Conservation (phyloP, 495 filamentous ascomycete species). For the Poronia punctata region DNA sequence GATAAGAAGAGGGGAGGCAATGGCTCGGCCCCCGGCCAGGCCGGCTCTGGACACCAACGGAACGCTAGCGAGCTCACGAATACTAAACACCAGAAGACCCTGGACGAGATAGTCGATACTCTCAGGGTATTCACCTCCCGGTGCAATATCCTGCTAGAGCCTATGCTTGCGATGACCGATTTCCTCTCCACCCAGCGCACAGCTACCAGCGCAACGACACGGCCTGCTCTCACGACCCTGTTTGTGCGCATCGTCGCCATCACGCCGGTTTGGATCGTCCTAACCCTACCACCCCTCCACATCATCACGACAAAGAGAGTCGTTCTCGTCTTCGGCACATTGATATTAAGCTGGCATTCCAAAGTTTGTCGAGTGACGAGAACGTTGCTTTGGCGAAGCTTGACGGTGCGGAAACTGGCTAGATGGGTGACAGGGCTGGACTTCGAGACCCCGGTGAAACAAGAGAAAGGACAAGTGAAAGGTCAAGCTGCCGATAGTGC, state of each 20-base stretch:
- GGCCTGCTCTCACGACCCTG: constrained; percentile 82
- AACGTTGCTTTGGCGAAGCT: constrained; percentile 85
- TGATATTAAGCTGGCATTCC: constrained; percentile 85
- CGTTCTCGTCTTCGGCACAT: constrained; percentile 68
- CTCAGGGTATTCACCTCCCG: constrained; percentile 79
- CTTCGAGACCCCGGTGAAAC: constrained; percentile 43
- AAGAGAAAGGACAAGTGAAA: constrained; percentile 20
- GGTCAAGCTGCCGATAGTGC: constrained; percentile 6
- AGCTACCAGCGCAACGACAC: constrained; percentile 83
- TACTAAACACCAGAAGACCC: constrained; percentile 67
- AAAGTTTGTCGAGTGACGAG: constrained; percentile 78
- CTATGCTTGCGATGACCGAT: constrained; percentile 78
- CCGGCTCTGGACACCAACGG: constrained; percentile 39
- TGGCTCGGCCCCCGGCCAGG: constrained; percentile 39
- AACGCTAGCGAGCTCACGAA: constrained; percentile 52
- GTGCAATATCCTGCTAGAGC: constrained; percentile 87
- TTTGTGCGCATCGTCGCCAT: constrained; percentile 84
- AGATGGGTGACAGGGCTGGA: constrained; percentile 71
- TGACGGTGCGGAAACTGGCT: constrained; percentile 57
- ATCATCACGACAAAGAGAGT: constrained; percentile 85
- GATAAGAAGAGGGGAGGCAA: constrained; percentile 43
- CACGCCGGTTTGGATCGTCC: constrained; percentile 76
- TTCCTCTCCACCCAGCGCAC: constrained; percentile 89
- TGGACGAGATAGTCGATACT: constrained; percentile 95
- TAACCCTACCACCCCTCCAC: constrained; percentile 74